Evolutionary conservation across 345 rosid species (phyloP), one percentile per base, ranked within the genome.

Genomic region (Ceriops decandra): DNA sequence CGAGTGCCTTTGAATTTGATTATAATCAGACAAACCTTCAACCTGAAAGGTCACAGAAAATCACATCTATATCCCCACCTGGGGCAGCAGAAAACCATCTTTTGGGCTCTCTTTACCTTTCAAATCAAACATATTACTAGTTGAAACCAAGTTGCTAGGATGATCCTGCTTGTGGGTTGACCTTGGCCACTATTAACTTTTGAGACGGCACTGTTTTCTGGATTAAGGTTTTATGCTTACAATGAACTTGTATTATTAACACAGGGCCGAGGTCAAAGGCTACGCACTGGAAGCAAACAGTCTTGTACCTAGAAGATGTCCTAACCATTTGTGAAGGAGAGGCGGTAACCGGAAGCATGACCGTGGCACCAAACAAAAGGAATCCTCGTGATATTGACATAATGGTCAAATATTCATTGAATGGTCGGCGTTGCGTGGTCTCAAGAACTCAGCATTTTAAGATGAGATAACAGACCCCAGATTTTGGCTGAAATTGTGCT

Each of bases 221-320:
- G 49, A 11, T 42, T 19, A 2, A 42, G 5, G 49, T 42, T 13
- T 42, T 42, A 42, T 42, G 49, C 49, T 42, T 13, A 17, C 15
- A 13, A 42, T 11, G 49, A 42, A 2, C 19, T 42, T 42, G 13
- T 42, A 2, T 42, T 11, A 42, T 13, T 52, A 15, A 21, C 42
- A 68, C 85, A 88, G 93, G 93, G 52, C 93, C 93, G 0, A 84
- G 79, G 73, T 92, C 99, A 0, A 77, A 91, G 47, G 81, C 90
- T 19, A 90, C 98, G 0, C 99, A 92, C 70, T 95, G 99, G 99
- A 95, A 95, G 80, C 98, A 95, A 78, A 92, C 99, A 1, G 92
- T 95, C 15, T 60, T 92, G 56, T 95, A 92, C 80, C 84, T 95
- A 57, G 99, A 92, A 76, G 99, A 95, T 63, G 96, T 95, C 68